phyloP scores from a whole-genome alignment of 441 rosid species.

The Mallotus japonicus region DNA sequence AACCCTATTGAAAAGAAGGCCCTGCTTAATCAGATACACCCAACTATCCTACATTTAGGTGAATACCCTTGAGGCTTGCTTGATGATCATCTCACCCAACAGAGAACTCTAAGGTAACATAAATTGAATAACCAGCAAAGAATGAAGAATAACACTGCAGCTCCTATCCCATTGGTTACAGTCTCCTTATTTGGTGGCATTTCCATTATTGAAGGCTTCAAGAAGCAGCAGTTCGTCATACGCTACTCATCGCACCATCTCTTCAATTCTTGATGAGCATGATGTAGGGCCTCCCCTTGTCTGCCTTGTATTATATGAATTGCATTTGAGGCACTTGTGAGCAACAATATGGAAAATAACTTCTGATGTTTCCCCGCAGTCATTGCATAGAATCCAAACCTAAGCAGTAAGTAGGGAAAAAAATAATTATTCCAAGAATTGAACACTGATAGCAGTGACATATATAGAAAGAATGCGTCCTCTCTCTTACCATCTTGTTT shows the following conservation, averaged over 20 bases:
- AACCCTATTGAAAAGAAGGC: neutral
- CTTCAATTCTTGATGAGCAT: slow-evolving; percentile 35
- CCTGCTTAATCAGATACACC: neutral
- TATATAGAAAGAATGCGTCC: neutral
- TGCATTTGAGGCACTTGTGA: slow-evolving; percentile 64
- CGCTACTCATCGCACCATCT: slow-evolving; percentile 29
- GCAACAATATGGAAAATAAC: slow-evolving; percentile 70
- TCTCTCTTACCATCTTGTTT: slow-evolving; percentile 55
- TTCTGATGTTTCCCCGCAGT: slow-evolving; percentile 56
- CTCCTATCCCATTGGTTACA: neutral
- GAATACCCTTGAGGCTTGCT: too few relatives aligned
- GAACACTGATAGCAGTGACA: neutral
- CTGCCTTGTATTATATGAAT: slow-evolving; percentile 77
- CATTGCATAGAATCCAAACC: slow-evolving; percentile 98
- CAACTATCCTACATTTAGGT: neutral
- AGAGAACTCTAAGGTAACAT: too few relatives aligned
- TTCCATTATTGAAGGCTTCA: neutral
- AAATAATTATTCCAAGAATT: neutral
- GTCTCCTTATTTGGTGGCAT: neutral
- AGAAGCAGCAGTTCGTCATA: neutral
- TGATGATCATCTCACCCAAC: too few relatives aligned
- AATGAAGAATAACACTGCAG: neutral
- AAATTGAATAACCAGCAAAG: too few relatives aligned
- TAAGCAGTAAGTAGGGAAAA: slow-evolving; percentile 13
- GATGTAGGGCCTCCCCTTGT: slow-evolving; percentile 40